Evolutionary conservation across 192 early-diverging fungal genomes (phyloP).

Genomic region (Pecoramyces ruminantium): DNA sequence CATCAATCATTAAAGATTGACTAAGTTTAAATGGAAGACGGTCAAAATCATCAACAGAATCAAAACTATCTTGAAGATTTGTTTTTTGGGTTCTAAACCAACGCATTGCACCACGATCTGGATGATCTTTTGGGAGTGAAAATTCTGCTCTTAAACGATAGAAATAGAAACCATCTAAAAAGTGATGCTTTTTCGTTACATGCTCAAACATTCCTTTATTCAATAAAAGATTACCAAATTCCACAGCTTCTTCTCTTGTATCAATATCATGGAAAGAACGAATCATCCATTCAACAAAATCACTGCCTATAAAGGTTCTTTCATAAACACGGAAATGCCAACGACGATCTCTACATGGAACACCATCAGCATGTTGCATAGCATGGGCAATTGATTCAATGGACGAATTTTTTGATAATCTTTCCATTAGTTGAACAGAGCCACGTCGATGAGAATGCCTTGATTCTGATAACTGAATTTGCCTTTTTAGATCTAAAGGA

Average conservation of each 20-base stretch:
- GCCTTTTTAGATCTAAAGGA: neutral
- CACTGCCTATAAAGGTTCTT: slow-evolving; percentile 58
- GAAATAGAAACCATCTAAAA: slow-evolving; percentile 83
- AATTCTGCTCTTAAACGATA: slow-evolving; percentile 50
- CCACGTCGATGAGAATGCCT: neutral
- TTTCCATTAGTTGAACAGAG: neutral
- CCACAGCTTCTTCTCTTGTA: slow-evolving; percentile 55
- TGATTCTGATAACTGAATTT: neutral
- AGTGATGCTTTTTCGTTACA: slow-evolving; percentile 28
- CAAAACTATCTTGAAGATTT: neutral
- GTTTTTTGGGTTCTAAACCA: slow-evolving; percentile 26
- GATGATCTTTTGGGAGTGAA: slow-evolving; percentile 6
- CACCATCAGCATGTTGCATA: slow-evolving; percentile 49
- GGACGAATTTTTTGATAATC: slow-evolving; percentile 26
- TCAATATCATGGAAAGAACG: slow-evolving; percentile 54
- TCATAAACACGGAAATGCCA: slow-evolving; percentile 73
- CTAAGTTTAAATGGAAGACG: slow-evolving; percentile 33
- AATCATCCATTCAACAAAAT: slow-evolving; percentile 79
- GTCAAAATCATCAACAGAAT: neutral
- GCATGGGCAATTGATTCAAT: slow-evolving; percentile 36
- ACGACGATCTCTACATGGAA: slow-evolving; percentile 52
- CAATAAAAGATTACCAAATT: slow-evolving; percentile 59
- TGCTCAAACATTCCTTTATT: slow-evolving; percentile 55
- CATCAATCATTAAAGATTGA: slow-evolving; percentile 53
- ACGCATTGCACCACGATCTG: neutral